Percentiles rank a stretch among this genome's conserved stretches.
Conservation (phyloP, 805 yeast genomes). For the Metschnikowia gruessii region DNA sequence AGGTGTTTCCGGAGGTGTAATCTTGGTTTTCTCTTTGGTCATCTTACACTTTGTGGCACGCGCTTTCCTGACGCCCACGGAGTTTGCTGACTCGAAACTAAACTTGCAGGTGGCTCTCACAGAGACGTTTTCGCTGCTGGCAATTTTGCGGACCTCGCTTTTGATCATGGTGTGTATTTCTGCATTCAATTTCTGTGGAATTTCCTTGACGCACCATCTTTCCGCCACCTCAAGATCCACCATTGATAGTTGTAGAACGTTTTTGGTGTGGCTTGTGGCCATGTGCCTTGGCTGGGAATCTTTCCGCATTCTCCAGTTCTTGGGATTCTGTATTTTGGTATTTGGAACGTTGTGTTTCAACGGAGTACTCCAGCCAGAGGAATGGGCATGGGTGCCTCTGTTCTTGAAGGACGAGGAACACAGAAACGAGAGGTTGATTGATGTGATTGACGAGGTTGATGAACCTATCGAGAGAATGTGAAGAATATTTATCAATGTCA, state of each 20-base stretch:
- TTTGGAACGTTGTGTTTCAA: constrained; percentile 74
- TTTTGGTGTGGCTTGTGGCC: constrained; percentile 73
- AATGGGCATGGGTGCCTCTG: constrained; percentile 45
- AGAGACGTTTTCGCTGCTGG: constrained; percentile 44
- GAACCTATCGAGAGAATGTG: constrained; percentile 31
- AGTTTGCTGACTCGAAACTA: constrained; percentile 49
- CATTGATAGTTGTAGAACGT: constrained; percentile 72
- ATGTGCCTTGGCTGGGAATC: constrained; percentile 71
- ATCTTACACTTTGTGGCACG: constrained; percentile 44
- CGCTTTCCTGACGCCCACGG: constrained; percentile 23
- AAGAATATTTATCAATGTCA: no score
- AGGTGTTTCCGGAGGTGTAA: constrained; percentile 60
- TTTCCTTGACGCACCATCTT: constrained; percentile 58
- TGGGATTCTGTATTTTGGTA: constrained; percentile 63
- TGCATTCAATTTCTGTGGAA: constrained; percentile 69
- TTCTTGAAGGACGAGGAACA: constrained; percentile 33
- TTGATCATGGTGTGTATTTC: constrained; percentile 72
- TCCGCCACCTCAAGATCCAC: constrained; percentile 80
- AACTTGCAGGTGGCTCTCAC: constrained; percentile 51
- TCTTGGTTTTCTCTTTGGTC: constrained; percentile 46
- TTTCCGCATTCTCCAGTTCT: constrained; percentile 56
- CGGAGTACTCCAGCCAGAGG: constrained; percentile 57
- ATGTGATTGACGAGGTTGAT: constrained; percentile 21
- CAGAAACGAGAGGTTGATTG: constrained; percentile 20
- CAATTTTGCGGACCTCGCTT: constrained; percentile 52